Evolutionary conservation across 129 eudicot genomes (phyloP).

Genomic region (Oenanthe sinensis): DNA sequence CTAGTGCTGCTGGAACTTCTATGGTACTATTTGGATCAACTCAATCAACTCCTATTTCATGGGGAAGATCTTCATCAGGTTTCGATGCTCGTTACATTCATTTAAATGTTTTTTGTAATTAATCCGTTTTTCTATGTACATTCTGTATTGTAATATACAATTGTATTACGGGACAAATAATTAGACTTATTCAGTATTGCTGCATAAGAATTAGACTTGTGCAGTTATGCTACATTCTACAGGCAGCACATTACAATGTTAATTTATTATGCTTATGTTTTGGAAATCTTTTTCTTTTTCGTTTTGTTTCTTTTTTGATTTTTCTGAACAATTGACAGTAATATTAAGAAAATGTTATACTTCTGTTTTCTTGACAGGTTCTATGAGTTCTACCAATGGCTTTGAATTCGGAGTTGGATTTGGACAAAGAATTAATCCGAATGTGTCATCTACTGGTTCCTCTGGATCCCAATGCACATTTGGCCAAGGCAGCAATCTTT

Average conservation of each 20-base stretch:
- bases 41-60: not conserved
- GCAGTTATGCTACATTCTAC: not conserved
- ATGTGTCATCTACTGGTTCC: not conserved
- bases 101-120: not conserved
- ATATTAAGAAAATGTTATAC: not conserved
- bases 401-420: constrained; percentile 3
- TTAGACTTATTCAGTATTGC: not conserved
- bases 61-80: too few relatives aligned
- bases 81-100: not conserved
- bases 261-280: not conserved
- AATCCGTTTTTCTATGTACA: not conserved
- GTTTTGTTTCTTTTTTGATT: too few relatives aligned
- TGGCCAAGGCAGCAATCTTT: not conserved
- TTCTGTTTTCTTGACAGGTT: constrained; percentile 8
- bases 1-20: not conserved
- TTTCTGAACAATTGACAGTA: not conserved
- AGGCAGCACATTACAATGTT: not conserved
- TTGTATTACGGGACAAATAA: not conserved
- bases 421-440: not conserved
- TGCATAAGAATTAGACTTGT: not conserved
- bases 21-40: not conserved
- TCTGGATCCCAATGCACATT: not conserved
- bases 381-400: not conserved
- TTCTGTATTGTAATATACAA: not conserved
- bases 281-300: not conserved